Evolutionary conservation across 2,329 filamentous ascomycete genomes (phyloP), one percentile per base, ranked within the genome.

Genomic region (Triangularia verruculosa): DNA sequence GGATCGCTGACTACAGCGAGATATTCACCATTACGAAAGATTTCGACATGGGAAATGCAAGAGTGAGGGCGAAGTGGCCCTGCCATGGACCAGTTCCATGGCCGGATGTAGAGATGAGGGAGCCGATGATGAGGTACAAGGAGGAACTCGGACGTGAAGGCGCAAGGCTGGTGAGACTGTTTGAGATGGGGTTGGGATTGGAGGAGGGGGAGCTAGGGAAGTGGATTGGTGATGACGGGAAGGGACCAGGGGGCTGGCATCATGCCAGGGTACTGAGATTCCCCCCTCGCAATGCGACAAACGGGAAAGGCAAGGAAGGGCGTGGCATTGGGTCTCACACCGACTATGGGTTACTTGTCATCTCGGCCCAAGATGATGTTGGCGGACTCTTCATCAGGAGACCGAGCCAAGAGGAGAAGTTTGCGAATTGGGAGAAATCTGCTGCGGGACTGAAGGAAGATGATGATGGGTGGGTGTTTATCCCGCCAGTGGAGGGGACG

Each of bases 11-110:
- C 68, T 83, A 82, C 67, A 81, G 78, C 0, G 81, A 83, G 69
- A 82, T 83, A 30, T 83, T 82, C 64, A 83, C 81, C 1, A 78
- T 83, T 17, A 82, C 78, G 12, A 83, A 82, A 63, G 80, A 83
- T 57, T 70, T 83, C 6, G 69, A 70, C 3, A 64, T 70, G 1
- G 64, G 72, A 4, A 79, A 83, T 56, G 66, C 70, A 1, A 73
- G 80, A 1, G 79, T 82, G 3, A 68, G 69, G 20, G 71, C 70
- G 3, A 73, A 74, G 27, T 82, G 81, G 80, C 81, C 80, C 0
- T 82, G 79, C 66, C 81, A 83, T 64, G 81, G 81, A 0, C 77
- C 78, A 2, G 79, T 77, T 63, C 81, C 80, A 0, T 83, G 81
- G 81, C 79, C 79, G 0, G 77, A 80, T 51, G 64, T 65, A 8